Evolutionary conservation across 2,329 filamentous ascomycete genomes (phyloP).

Genomic region (Lizonia empirigonia): DNA sequence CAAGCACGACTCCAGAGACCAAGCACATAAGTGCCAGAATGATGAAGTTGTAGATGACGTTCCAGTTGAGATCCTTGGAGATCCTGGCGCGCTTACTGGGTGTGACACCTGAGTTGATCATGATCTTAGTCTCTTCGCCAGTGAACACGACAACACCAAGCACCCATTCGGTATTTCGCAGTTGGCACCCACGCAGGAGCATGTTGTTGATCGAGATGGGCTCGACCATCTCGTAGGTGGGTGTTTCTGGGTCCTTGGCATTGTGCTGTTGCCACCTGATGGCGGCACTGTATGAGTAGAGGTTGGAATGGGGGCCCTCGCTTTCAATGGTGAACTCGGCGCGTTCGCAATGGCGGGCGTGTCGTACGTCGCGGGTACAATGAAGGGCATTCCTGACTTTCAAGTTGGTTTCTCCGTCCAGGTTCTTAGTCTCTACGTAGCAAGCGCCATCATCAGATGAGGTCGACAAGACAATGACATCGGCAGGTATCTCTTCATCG

Average conservation of each 20-base stretch:
- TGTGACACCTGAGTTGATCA: slow-evolving; percentile 96
- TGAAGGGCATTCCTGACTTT: slow-evolving; percentile 93
- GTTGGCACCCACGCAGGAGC: slow-evolving; percentile 87
- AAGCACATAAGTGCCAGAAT: slow-evolving; percentile 90
- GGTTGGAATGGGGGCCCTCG: slow-evolving; percentile 87
- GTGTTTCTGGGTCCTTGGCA: slow-evolving; percentile 64
- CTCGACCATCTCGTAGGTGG: slow-evolving; percentile 81
- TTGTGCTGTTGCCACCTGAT: slow-evolving; percentile 83
- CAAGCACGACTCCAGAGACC: slow-evolving; percentile 81
- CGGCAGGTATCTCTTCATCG: slow-evolving; percentile 91
- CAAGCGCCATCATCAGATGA: slow-evolving; percentile 93
- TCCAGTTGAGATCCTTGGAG: slow-evolving; percentile 92
- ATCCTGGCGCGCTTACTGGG: slow-evolving; percentile 92
- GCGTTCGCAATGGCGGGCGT: slow-evolving; percentile 90
- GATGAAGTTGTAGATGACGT: slow-evolving; percentile 94
- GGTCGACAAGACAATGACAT: slow-evolving; percentile 89
- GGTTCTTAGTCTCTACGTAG: slow-evolving; percentile 96
- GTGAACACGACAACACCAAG: slow-evolving; percentile 93
- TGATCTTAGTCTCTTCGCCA: slow-evolving; percentile 96
- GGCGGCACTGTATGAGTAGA: slow-evolving; percentile 93
- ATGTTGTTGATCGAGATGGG: slow-evolving; percentile 95
- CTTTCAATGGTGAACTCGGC: slow-evolving; percentile 88
- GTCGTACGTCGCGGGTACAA: slow-evolving; percentile 79
- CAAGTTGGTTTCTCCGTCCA: slow-evolving; percentile 97
- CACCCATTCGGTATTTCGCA: slow-evolving; percentile 96